Percentiles rank a stretch among this genome's conserved stretches.
phyloP scores from a whole-genome alignment of 2,329 filamentous ascomycete species.

The Phialophora chinensis region DNA sequence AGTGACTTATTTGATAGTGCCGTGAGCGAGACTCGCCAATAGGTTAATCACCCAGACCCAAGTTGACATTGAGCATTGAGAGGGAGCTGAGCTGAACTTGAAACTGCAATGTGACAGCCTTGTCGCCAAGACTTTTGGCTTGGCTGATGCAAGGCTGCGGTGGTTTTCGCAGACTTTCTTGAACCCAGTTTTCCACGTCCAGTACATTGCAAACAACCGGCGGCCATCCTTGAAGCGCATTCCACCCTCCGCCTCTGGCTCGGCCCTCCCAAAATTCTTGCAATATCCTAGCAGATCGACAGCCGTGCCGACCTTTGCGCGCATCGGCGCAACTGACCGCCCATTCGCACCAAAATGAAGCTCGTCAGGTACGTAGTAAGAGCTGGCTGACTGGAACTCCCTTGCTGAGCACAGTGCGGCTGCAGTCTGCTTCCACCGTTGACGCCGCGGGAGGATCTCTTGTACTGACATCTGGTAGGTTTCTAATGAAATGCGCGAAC shows the following conservation, averaged over 20 bases:
- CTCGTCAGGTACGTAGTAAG: slow-evolving; percentile 78
- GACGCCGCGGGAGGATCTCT: not conserved
- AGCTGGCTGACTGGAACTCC: not conserved
- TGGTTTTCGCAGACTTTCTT: slow-evolving; percentile 6
- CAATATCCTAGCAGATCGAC: not conserved
- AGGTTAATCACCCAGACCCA: not conserved
- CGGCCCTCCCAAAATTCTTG: not conserved
- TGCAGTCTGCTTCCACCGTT: not conserved
- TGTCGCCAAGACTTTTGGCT: slow-evolving; percentile 4
- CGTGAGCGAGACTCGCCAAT: not conserved
- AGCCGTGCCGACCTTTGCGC: not conserved
- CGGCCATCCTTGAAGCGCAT: not conserved
- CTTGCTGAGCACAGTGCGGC: slow-evolving; percentile 21
- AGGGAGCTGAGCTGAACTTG: not conserved
- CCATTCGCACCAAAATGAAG: slow-evolving; percentile 72
- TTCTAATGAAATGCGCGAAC: slow-evolving; percentile 99
- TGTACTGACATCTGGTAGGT: slow-evolving; percentile 62
- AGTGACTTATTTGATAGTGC: not conserved
- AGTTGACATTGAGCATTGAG: not conserved
- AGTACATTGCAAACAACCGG: not conserved
- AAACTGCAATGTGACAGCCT: not conserved
- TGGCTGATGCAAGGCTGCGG: slow-evolving; percentile 2
- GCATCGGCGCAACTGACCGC: slow-evolving; percentile 22
- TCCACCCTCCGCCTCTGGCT: not conserved
- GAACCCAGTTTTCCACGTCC: not conserved